Evolutionary conservation across 495 filamentous ascomycete species (phyloP).

Genomic region (Cercophora scortea): DNA sequence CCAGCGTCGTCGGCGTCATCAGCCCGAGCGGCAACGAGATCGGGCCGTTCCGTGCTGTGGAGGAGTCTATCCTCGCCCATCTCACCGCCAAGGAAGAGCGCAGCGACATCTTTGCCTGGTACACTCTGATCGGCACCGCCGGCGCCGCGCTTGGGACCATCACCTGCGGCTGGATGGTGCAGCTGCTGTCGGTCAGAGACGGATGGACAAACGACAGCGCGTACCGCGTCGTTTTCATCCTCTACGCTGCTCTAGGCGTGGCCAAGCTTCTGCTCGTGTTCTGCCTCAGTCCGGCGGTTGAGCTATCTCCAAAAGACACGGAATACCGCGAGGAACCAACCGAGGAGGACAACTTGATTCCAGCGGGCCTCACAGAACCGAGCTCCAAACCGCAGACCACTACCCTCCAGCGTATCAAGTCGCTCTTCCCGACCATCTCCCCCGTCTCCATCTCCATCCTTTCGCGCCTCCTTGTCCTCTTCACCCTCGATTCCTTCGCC

Average conservation of each 20-base stretch:
- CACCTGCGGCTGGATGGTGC: constrained; percentile 57
- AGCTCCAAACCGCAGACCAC: neutral
- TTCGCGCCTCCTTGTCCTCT: constrained; percentile 38
- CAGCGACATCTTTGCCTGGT: constrained; percentile 78
- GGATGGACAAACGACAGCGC: constrained; percentile 50
- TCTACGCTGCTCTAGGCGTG: constrained; percentile 58
- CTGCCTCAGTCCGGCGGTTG: constrained; percentile 51
- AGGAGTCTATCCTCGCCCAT: constrained; percentile 68
- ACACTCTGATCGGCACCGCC: constrained; percentile 61
- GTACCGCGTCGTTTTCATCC: constrained; percentile 62
- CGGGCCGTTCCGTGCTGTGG: constrained; percentile 76
- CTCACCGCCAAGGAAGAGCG: constrained; percentile 53
- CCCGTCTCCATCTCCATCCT: constrained; percentile 47
- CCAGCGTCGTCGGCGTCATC: constrained; percentile 74
- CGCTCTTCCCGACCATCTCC: constrained; percentile 44
- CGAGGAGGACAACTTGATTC: constrained; percentile 37
- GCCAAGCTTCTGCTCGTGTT: constrained; percentile 58
- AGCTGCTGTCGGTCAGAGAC: constrained; percentile 36
- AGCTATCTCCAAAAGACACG: constrained; percentile 30
- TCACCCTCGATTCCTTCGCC: constrained; percentile 9
- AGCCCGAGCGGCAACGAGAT: constrained; percentile 77
- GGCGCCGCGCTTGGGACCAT: constrained; percentile 61
- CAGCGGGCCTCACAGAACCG: constrained; percentile 12
- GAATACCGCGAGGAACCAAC: neutral
- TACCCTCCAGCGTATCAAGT: neutral